A percentile compares a stretch with the other conserved stretches of the same genome.
phyloP scores from a whole-genome alignment of 495 filamentous ascomycete genomes.

The Neurospora hispaniola region DNA sequence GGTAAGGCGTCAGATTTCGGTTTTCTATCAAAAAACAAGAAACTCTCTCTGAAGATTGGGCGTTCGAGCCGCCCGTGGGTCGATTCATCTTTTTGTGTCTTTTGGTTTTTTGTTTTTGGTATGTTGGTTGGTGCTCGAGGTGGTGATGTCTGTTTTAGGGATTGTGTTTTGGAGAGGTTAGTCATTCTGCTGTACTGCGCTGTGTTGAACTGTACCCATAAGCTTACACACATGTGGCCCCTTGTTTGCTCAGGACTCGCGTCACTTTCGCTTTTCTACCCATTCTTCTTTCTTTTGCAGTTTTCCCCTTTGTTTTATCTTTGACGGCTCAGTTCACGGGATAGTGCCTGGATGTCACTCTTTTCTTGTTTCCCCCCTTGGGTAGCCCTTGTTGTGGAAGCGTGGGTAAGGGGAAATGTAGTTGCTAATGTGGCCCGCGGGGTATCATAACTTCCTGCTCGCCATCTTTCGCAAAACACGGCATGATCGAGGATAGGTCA shows the following conservation, averaged over 20 bases:
- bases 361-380: background rate
- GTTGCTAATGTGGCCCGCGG: background rate
- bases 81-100: background rate
- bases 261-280: background rate
- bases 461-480: background rate
- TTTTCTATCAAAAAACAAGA: background rate
- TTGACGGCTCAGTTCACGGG: background rate
- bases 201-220: background rate
- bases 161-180: background rate
- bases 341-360: background rate
- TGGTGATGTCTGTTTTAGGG: background rate
- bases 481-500: background rate
- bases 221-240: background rate
- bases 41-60: background rate
- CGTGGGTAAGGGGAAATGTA: background rate
- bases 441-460: background rate
- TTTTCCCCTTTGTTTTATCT: background rate
- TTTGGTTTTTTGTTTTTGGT: background rate
- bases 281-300: too few relatives aligned
- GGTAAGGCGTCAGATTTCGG: slow-evolving; percentile 19
- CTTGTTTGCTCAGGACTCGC: background rate
- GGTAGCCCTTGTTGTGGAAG: background rate
- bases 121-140: background rate
- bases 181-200: too few relatives aligned
- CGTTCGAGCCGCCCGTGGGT: background rate